Percentiles rank a stretch among this genome's conserved stretches.
Evolutionary conservation across 352 stramenopile genomes (phyloP).

Genomic region (Globisporangium alternatum): DNA sequence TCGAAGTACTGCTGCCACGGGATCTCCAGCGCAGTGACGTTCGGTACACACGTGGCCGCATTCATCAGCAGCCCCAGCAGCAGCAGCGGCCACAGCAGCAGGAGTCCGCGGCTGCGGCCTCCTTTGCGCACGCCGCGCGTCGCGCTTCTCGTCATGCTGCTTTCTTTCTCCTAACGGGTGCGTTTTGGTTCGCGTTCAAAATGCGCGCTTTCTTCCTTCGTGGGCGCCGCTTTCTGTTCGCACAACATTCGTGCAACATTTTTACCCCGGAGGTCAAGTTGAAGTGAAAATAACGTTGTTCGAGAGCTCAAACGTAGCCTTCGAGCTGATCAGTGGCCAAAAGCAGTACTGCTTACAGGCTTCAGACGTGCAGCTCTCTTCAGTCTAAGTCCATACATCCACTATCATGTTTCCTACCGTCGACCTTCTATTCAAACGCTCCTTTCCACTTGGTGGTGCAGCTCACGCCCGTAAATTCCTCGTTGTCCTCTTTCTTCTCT

Average conservation of each 20-base stretch:
- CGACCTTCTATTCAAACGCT: constrained; percentile 43
- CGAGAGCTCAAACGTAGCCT: no score
- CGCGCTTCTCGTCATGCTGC: background rate
- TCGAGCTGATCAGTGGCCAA: background rate
- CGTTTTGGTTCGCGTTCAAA: constrained; percentile 1
- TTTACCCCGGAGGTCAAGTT: background rate
- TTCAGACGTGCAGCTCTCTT: background rate
- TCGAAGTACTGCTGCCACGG: constrained; percentile 34
- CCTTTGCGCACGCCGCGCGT: constrained; percentile 4
- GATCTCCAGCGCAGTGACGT: constrained; percentile 7
- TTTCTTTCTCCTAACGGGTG: background rate
- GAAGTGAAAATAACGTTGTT: background rate
- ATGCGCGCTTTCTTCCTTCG: constrained; percentile 4
- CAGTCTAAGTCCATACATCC: background rate
- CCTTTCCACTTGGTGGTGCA: constrained; percentile 72
- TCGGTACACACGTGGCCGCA: background rate
- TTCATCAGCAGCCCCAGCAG: background rate
- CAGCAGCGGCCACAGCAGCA: constrained; percentile 6
- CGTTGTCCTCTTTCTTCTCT: constrained; percentile 8
- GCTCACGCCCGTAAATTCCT: constrained; percentile 34
- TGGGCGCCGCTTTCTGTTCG: background rate
- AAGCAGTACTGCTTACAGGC: background rate
- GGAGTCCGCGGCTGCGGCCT: background rate
- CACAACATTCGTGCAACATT: constrained; percentile 6
- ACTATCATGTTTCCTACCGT: background rate